These are phyloP conservation scores for Chrysoporthe cubensis DNA, from an alignment of 2,329 filamentous ascomycete species.

Conservation along the genomic window DNA sequence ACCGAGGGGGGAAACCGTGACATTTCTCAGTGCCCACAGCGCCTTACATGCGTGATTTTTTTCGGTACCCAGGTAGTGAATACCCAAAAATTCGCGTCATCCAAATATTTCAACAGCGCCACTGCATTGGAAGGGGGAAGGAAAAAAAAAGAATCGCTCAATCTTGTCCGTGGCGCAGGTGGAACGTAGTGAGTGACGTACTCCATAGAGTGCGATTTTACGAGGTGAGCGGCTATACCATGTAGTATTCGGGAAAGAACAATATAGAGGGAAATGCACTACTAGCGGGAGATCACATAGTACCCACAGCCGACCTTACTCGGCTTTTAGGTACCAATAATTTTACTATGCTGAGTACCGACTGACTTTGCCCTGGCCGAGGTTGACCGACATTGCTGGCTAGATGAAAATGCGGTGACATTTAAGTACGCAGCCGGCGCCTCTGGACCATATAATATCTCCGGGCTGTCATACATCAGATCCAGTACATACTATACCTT, in stretches of 20 bases:
- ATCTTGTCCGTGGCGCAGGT: too few relatives aligned
- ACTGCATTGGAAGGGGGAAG: too few relatives aligned
- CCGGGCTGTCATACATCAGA: neutral
- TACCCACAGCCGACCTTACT: neutral
- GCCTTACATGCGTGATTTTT: too few relatives aligned
- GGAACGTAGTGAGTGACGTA: too few relatives aligned
- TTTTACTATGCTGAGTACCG: neutral
- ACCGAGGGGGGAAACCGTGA: too few relatives aligned
- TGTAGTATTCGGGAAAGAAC: neutral
- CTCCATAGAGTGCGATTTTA: too few relatives aligned
- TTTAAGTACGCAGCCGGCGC: neutral
- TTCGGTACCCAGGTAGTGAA: too few relatives aligned
- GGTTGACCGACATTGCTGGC: neutral
- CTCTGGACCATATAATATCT: neutral
- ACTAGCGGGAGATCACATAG: neutral
- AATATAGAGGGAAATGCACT: neutral
- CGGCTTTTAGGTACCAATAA: neutral
- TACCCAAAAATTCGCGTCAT: too few relatives aligned
- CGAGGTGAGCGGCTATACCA: neutral
- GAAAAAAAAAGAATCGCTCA: too few relatives aligned
- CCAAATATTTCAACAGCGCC: too few relatives aligned
- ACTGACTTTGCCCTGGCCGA: neutral
- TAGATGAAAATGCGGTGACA: neutral
- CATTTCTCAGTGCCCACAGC: too few relatives aligned
- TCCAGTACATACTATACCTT: neutral